These are phyloP conservation scores for Yarrowia sp. DNA, from an alignment of 805 yeast species.

Conservation along the genomic window DNA sequence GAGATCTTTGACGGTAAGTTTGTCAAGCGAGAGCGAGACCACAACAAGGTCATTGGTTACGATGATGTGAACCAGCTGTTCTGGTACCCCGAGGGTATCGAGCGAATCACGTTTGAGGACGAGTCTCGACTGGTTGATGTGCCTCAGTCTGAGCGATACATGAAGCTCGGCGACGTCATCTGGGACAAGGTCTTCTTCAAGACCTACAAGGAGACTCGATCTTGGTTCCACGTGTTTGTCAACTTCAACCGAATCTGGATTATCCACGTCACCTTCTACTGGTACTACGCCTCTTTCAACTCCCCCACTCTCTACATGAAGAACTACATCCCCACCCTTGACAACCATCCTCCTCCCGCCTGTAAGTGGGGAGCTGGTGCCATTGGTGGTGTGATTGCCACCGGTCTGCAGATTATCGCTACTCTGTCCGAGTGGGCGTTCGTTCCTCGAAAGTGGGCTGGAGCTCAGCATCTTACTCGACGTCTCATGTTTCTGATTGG, in stretches of 20 bases:
- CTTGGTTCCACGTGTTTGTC: constrained; percentile 95
- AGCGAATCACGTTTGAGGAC: constrained; percentile 88
- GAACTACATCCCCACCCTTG: constrained; percentile 79
- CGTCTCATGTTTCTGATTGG: constrained; percentile 77
- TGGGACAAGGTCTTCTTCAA: constrained; percentile 95
- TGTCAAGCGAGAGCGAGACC: constrained; percentile 73
- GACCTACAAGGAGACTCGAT: constrained; percentile 93
- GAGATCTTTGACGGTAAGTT: constrained; percentile 61
- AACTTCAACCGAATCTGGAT: constrained; percentile 99
- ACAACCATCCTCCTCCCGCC: constrained; percentile 88
- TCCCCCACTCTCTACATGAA: constrained; percentile 90
- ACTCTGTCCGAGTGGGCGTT: constrained; percentile 93
- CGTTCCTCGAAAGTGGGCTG: constrained; percentile 98
- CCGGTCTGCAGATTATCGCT: constrained; percentile 80
- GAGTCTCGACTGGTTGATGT: constrained; percentile 90
- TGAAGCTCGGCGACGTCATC: constrained; percentile 86
- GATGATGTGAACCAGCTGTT: constrained; percentile 98
- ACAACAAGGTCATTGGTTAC: constrained; percentile 70
- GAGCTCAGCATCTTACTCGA: constrained; percentile 95
- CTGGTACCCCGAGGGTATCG: constrained; percentile 99
- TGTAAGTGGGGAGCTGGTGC: constrained; percentile 93
- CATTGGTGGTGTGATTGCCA: constrained; percentile 89
- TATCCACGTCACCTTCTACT: constrained; percentile 84
- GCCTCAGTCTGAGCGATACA: constrained; percentile 87
- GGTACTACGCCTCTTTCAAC: constrained; percentile 95